phyloP scores from a whole-genome alignment of 1,284 basidiomycete genomes.

The Pseudozyma pruni region DNA sequence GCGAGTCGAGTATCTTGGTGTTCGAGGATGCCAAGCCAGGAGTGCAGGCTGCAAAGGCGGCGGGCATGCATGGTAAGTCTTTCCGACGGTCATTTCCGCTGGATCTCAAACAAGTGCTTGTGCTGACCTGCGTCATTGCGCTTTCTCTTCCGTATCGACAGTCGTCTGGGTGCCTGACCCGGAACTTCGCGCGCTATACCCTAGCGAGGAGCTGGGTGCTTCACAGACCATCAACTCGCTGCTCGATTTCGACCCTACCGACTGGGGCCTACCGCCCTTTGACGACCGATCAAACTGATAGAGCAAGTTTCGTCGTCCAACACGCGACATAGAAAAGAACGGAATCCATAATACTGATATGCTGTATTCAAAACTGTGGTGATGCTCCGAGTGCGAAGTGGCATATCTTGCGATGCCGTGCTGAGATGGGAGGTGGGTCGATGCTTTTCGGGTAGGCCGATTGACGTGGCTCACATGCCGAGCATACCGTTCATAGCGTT shows the following conservation, averaged over 20 bases:
- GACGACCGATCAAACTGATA: slow-evolving; percentile 6
- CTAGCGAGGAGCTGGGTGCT: slow-evolving; percentile 52
- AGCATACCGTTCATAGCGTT: slow-evolving; percentile 59
- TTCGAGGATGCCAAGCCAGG: slow-evolving; percentile 67
- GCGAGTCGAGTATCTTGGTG: slow-evolving; percentile 63
- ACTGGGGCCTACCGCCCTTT: slow-evolving; percentile 64
- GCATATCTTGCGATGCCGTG: background rate
- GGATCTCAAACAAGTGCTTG: background rate
- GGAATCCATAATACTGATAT: too few species aligned
- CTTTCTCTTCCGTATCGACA: slow-evolving; percentile 4
- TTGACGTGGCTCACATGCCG: slow-evolving; percentile 20
- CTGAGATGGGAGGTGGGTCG: background rate
- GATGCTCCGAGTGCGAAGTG: too few species aligned
- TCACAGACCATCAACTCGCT: slow-evolving; percentile 61
- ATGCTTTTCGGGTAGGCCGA: slow-evolving; percentile 3
- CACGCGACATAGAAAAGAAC: too few species aligned
- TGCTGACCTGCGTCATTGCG: too few species aligned
- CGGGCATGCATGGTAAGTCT: slow-evolving; percentile 64
- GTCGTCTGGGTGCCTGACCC: slow-evolving; percentile 67
- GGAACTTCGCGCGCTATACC: slow-evolving; percentile 45
- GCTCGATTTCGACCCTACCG: slow-evolving; percentile 60
- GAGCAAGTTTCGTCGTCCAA: too few species aligned
- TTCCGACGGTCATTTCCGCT: background rate
- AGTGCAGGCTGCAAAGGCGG: slow-evolving; percentile 61
- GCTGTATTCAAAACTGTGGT: too few species aligned